phyloP scores from a whole-genome alignment of 768 basidiomycete species.

The Pleurotus ostreatus region DNA sequence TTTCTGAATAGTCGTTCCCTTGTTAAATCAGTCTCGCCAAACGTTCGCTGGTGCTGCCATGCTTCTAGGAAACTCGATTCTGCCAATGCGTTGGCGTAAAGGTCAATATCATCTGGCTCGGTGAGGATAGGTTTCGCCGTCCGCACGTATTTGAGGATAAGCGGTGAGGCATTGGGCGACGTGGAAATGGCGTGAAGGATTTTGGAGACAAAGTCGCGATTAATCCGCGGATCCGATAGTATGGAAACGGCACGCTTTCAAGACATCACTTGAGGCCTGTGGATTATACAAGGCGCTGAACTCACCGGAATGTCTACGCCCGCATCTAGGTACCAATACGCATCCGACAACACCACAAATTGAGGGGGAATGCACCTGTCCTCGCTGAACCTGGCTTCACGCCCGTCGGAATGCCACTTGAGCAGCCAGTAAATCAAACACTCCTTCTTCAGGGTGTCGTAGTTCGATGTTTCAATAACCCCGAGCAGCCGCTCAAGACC shows the following conservation, averaged over 20 bases:
- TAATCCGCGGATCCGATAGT: constrained; percentile 70
- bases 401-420: constrained; percentile 71
- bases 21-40: constrained; percentile 52
- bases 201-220: constrained; percentile 75
- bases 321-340: constrained; percentile 80
- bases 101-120: constrained; percentile 65
- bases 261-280: constrained; percentile 1
- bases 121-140: constrained; percentile 70
- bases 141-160: constrained; percentile 71
- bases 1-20: constrained; percentile 53
- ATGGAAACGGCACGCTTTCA: constrained; percentile 64
- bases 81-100: constrained; percentile 66
- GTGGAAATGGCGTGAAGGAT: constrained; percentile 64
- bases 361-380: constrained; percentile 69
- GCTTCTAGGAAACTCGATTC: constrained; percentile 64
- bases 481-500: constrained; percentile 55
- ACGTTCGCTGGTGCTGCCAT: constrained; percentile 73
- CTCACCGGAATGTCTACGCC: constrained; percentile 63
- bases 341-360: constrained; percentile 71
- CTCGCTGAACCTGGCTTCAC: constrained; percentile 47
- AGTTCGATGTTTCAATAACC: constrained; percentile 56
- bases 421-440: constrained; percentile 78
- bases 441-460: constrained; percentile 76
- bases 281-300: constrained; percentile 12
- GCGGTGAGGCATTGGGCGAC: constrained; percentile 41